phyloP scores from a whole-genome alignment of 1,284 basidiomycete species.

The Malassezia globosa region DNA sequence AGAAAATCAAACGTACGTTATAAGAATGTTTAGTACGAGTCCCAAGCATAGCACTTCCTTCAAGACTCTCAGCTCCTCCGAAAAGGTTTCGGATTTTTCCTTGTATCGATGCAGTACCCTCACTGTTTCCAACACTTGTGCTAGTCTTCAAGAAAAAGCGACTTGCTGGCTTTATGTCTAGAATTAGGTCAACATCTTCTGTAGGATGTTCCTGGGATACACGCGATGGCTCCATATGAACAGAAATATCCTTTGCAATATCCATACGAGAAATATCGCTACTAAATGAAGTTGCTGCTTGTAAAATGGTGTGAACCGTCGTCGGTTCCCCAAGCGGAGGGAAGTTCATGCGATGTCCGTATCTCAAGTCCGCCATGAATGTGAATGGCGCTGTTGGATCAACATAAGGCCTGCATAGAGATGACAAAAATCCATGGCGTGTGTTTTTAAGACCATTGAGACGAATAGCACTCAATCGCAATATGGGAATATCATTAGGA shows the following conservation, averaged over 20 bases:
- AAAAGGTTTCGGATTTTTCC: slow-evolving; percentile 58
- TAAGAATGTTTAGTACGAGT: slow-evolving; percentile 79
- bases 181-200: slow-evolving; percentile 73
- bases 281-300: slow-evolving; percentile 59
- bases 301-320: slow-evolving; percentile 50
- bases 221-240: slow-evolving; percentile 58
- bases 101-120: slow-evolving; percentile 56
- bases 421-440: slow-evolving; percentile 65
- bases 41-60: slow-evolving; percentile 70
- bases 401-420: slow-evolving; percentile 62
- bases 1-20: slow-evolving; percentile 18
- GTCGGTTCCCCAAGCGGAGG: slow-evolving; percentile 30
- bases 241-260: slow-evolving; percentile 62
- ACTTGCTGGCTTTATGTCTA: slow-evolving; percentile 65
- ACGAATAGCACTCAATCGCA: slow-evolving; percentile 60
- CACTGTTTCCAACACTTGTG: slow-evolving; percentile 86
- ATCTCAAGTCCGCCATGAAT: slow-evolving; percentile 19
- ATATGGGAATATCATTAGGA: slow-evolving; percentile 16
- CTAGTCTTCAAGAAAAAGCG: slow-evolving; percentile 70
- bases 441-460: slow-evolving; percentile 66
- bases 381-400: slow-evolving; percentile 24
- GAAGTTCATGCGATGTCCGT: slow-evolving; percentile 39
- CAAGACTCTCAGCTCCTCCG: slow-evolving; percentile 79
- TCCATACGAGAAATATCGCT: slow-evolving; percentile 63
- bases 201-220: slow-evolving; percentile 54